phyloP scores from a whole-genome alignment of 2,329 filamentous ascomycete species.

The Zarea fungicola region DNA sequence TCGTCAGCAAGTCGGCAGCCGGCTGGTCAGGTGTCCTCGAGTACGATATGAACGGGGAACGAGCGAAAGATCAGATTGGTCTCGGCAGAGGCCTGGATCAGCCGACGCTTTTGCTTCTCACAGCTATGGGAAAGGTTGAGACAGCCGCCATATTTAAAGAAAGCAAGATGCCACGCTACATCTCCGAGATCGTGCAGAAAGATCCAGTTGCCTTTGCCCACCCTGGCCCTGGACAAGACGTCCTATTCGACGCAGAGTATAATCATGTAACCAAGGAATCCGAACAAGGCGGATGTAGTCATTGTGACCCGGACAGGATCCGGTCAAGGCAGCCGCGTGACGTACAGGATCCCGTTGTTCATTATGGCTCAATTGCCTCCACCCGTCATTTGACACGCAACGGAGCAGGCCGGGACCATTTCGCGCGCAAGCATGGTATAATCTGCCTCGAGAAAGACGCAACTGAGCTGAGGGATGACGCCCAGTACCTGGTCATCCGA shows the following conservation, averaged over 20 bases:
- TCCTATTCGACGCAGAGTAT: too few relatives aligned
- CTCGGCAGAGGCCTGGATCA: not conserved
- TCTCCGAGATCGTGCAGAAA: not conserved
- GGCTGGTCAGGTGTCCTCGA: not conserved
- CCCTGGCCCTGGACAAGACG: not conserved
- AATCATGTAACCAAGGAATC: too few relatives aligned
- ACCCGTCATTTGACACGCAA: not conserved
- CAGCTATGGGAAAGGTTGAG: not conserved
- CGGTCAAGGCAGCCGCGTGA: too few relatives aligned
- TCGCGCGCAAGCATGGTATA: not conserved
- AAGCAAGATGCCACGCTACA: not conserved
- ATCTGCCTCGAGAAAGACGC: slow-evolving; percentile 23
- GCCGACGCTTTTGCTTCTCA: not conserved
- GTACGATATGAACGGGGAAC: not conserved
- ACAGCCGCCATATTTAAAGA: not conserved
- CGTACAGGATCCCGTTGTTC: too few relatives aligned
- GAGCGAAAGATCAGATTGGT: not conserved
- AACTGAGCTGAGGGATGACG: slow-evolving; percentile 14
- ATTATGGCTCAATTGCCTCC: not conserved
- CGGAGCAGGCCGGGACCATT: not conserved
- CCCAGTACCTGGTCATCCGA: slow-evolving; percentile 26
- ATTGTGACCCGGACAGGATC: too few relatives aligned
- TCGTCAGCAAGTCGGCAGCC: slow-evolving; percentile 1
- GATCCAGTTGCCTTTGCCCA: not conserved
- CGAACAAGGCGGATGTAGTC: too few relatives aligned